These are phyloP conservation scores for Mucor velutinosus DNA, from an alignment of 371 early-diverging fungal genomes.

Conservation along the genomic window DNA sequence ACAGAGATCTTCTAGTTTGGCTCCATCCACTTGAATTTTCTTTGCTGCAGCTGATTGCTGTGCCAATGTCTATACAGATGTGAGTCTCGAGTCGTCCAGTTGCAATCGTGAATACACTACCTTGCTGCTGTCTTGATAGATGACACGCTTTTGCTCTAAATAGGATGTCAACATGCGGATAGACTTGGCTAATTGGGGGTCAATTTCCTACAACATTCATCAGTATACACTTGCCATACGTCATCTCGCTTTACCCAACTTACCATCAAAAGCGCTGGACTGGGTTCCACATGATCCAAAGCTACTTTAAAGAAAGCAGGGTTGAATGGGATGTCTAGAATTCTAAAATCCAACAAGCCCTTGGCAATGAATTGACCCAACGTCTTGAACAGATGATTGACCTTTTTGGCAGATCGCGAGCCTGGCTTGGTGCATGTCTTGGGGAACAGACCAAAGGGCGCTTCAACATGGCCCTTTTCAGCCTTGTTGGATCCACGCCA, in stretches of 20 bases:
- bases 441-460: conserved; percentile 76
- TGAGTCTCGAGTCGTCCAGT: not conserved
- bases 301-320: conserved; percentile 73
- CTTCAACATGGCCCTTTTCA: conserved; percentile 53
- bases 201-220: conserved; percentile 59
- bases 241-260: not conserved
- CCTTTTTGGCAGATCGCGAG: conserved; percentile 40
- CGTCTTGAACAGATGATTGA: conserved; percentile 60
- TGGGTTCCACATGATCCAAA: conserved; percentile 42
- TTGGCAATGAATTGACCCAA: conserved; percentile 90
- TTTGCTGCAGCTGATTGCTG: conserved; percentile 38
- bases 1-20: conserved; percentile 64
- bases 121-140: conserved; percentile 52
- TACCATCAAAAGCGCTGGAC: conserved; percentile 29
- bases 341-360: conserved; percentile 85
- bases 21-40: conserved; percentile 53
- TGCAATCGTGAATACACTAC: not conserved
- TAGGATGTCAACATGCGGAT: conserved; percentile 63
- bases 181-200: conserved; percentile 72
- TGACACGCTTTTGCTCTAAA: conserved; percentile 51
- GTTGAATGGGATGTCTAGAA: conserved; percentile 85
- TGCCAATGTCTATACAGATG: conserved; percentile 18
- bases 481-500: conserved; percentile 51
- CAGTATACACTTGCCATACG: not conserved
- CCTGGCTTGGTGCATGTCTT: conserved; percentile 45